phyloP scores from a whole-genome alignment of 2,329 filamentous ascomycete species.

The Hymenoscyphus salicellus region DNA sequence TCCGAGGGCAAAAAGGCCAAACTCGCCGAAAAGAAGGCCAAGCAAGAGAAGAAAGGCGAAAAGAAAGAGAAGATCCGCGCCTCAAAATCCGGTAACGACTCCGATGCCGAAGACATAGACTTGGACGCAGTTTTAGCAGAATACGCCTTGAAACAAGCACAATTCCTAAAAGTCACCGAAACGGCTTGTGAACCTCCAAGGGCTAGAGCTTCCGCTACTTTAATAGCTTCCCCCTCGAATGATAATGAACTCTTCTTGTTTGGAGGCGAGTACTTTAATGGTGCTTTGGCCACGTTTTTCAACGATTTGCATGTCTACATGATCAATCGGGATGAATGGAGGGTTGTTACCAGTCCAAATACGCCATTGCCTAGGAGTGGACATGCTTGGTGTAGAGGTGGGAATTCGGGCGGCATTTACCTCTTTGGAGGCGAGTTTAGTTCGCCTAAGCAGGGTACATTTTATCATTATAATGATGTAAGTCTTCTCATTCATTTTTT shows the following conservation, averaged over 20 bases:
- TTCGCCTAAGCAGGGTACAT: slow-evolving; percentile 93
- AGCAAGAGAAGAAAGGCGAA: slow-evolving; percentile 85
- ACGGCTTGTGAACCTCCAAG: slow-evolving; percentile 69
- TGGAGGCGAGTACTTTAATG: slow-evolving; percentile 95
- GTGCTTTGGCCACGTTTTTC: slow-evolving; percentile 72
- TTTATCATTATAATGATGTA: slow-evolving; percentile 93
- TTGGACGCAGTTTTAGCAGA: slow-evolving; percentile 90
- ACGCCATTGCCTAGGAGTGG: slow-evolving; percentile 85
- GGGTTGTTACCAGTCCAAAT: slow-evolving; percentile 84
- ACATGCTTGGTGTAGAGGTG: slow-evolving; percentile 90
- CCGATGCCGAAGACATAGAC: slow-evolving; percentile 86
- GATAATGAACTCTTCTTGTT: slow-evolving; percentile 86
- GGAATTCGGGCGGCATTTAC: slow-evolving; percentile 78
- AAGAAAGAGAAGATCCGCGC: slow-evolving; percentile 74
- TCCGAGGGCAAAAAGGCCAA: slow-evolving; percentile 51
- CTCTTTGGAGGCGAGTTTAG: slow-evolving; percentile 96
- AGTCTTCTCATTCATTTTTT: background rate
- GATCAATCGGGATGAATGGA: slow-evolving; percentile 86
- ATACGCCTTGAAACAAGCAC: slow-evolving; percentile 88
- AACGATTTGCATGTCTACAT: slow-evolving; percentile 68
- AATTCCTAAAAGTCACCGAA: slow-evolving; percentile 92
- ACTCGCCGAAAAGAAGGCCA: slow-evolving; percentile 63
- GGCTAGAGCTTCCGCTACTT: slow-evolving; percentile 73
- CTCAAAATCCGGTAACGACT: slow-evolving; percentile 76
- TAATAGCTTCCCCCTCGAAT: slow-evolving; percentile 83